Evolutionary conservation across 805 yeast species (phyloP).

Genomic region (Ogataea pilisensis): DNA sequence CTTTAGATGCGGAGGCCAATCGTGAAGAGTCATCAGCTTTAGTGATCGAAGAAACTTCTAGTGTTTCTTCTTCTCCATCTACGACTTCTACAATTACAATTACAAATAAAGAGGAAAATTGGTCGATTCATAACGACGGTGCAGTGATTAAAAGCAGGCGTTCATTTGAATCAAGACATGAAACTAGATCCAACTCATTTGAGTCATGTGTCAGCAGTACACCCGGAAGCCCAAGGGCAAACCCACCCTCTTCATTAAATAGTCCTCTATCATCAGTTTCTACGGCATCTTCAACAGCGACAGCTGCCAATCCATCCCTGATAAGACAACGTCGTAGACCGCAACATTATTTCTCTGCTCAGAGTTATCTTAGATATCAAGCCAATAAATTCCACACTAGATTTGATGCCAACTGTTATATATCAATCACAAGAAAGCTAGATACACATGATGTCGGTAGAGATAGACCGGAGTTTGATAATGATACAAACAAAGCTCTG

Average conservation of each 20-base stretch:
- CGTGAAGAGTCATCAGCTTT: conserved; percentile 10
- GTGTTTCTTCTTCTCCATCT: conserved; percentile 1
- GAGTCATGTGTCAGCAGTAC: no score
- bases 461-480: conserved; percentile 47
- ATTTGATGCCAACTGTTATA: conserved; percentile 96
- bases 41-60: conserved; percentile 1
- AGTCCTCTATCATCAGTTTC: conserved; percentile 4
- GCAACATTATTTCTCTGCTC: conserved; percentile 83
- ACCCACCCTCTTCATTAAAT: conserved; percentile 1
- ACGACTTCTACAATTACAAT: conserved; percentile 3
- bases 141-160: conserved; percentile 17
- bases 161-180: conserved; percentile 26
- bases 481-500: conserved; percentile 48
- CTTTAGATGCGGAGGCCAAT: conserved; percentile 1
- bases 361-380: conserved; percentile 89
- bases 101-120: conserved; percentile 44
- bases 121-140: conserved; percentile 90
- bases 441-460: conserved; percentile 95
- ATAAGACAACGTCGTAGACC: conserved; percentile 35
- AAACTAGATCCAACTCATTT: conserved; percentile 28
- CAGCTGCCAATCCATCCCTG: conserved; percentile 38
- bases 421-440: conserved; percentile 85
- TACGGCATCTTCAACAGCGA: conserved; percentile 1
- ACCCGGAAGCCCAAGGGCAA: conserved; percentile 23
- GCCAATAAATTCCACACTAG: conserved; percentile 85